Conservation (phyloP, 306 rosid species). For the Prunus armeniaca region DNA sequence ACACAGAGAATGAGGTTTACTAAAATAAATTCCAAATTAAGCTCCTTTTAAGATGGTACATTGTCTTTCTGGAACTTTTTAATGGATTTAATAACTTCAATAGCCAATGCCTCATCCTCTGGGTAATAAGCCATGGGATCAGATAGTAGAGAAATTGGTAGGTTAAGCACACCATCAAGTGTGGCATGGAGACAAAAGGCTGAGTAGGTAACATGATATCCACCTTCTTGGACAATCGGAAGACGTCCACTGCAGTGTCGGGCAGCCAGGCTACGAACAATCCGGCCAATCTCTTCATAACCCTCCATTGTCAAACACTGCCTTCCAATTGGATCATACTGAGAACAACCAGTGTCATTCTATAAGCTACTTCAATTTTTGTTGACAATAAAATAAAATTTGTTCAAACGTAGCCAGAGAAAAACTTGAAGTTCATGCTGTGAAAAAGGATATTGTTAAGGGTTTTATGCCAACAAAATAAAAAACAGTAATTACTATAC, state of each 20-base stretch:
- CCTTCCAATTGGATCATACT: slow-evolving; percentile 97
- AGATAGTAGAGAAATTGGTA: slow-evolving; percentile 43
- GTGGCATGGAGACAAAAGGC: slow-evolving; percentile 91
- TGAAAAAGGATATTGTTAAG: not conserved
- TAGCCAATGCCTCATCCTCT: slow-evolving; percentile 60
- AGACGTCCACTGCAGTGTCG: slow-evolving; percentile 49
- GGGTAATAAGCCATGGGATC: slow-evolving; percentile 78
- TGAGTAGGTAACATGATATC: slow-evolving; percentile 83
- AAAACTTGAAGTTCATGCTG: not conserved
- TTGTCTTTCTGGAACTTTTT: slow-evolving; percentile 44
- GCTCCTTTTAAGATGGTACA: slow-evolving; percentile 39
- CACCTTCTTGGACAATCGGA: slow-evolving; percentile 90
- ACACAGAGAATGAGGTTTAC: not conserved
- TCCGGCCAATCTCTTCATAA: slow-evolving; percentile 58
- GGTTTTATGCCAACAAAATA: not conserved
- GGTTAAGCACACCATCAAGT: slow-evolving; percentile 83
- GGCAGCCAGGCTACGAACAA: slow-evolving; percentile 36
- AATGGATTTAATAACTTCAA: slow-evolving; percentile 54
- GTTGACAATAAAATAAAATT: not conserved
- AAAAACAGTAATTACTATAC: not conserved
- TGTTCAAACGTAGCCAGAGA: not conserved
- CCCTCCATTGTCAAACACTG: slow-evolving; percentile 95
- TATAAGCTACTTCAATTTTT: not conserved
- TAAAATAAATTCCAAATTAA: slow-evolving; percentile 12
- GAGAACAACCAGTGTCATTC: slow-evolving; percentile 18